Conservation (phyloP, 257 asterid genomes). For the Solanum pimpinellifolium region DNA sequence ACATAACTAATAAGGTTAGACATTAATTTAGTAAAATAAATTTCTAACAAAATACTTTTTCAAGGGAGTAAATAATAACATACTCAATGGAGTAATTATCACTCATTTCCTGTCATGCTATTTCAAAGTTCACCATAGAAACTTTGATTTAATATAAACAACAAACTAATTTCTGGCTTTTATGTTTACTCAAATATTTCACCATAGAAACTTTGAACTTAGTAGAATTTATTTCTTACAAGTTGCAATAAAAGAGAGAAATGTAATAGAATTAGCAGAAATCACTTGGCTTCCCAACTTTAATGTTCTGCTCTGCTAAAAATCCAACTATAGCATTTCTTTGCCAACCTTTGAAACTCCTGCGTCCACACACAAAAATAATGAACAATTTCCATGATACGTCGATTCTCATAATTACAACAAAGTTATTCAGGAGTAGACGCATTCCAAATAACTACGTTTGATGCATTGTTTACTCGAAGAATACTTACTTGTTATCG, state of each 20-base stretch:
- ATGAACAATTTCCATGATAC: not conserved
- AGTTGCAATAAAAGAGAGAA: not conserved
- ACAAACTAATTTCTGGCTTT: not conserved
- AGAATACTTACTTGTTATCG: slow-evolving; percentile 17
- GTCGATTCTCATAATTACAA: not conserved
- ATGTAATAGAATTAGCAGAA: slow-evolving; percentile 6
- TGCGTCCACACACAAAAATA: not conserved
- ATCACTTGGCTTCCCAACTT: slow-evolving; percentile 21
- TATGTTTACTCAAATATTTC: not conserved
- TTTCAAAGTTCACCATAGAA: not conserved
- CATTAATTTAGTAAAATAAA: no score
- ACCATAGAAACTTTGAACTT: not conserved
- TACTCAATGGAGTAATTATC: not conserved
- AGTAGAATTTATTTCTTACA: not conserved
- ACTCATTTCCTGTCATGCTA: not conserved
- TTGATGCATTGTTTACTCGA: not conserved
- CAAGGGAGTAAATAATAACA: no score
- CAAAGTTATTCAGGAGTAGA: not conserved
- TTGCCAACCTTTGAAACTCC: slow-evolving; percentile 34
- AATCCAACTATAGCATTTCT: slow-evolving; percentile 11
- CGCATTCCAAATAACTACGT: not conserved
- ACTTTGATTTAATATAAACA: not conserved
- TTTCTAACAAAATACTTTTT: not conserved
- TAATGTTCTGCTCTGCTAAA: slow-evolving; percentile 12
- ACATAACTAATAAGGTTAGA: no score